A percentile compares a stretch with the other conserved stretches of the same genome.
Evolutionary conservation across 2,329 filamentous ascomycete genomes (phyloP).

Genomic region (Xylariaceae sp.): DNA sequence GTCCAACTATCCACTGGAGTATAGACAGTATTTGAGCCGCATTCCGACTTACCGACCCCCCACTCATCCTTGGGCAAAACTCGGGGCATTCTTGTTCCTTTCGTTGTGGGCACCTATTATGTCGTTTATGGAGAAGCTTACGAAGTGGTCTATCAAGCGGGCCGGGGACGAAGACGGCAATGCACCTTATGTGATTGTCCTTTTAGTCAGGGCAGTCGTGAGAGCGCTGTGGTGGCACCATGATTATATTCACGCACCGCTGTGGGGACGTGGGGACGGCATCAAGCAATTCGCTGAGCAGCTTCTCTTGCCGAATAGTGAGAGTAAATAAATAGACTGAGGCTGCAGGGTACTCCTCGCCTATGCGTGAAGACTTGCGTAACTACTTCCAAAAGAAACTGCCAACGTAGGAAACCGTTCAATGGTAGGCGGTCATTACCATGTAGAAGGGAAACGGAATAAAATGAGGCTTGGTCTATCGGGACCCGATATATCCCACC

Average conservation of each 20-base stretch:
- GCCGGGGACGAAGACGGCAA: neutral
- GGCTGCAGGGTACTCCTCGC: too few relatives aligned
- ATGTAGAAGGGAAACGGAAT: too few relatives aligned
- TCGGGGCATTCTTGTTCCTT: conserved; percentile 11
- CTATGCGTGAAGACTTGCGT: too few relatives aligned
- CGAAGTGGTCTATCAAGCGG: conserved; percentile 1
- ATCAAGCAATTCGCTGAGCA: too few relatives aligned
- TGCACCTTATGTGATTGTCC: conserved; percentile 4
- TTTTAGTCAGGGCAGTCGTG: conserved; percentile 5
- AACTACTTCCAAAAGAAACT: too few relatives aligned
- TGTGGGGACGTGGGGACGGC: conserved; percentile 12
- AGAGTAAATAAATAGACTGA: too few relatives aligned
- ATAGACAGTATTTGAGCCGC: conserved; percentile 4
- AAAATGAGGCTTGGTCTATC: too few relatives aligned
- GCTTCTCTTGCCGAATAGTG: too few relatives aligned
- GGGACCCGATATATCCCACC: too few relatives aligned
- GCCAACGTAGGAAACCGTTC: too few relatives aligned
- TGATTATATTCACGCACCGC: conserved; percentile 10
- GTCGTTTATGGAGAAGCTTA: conserved; percentile 8
- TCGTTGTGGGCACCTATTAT: conserved; percentile 11
- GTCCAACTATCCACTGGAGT: conserved; percentile 3
- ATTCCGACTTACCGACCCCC: conserved; percentile 9
- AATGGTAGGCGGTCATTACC: too few relatives aligned
- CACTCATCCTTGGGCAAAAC: neutral
- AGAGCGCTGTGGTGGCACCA: conserved; percentile 12